Evolutionary conservation across 2,329 filamentous ascomycete species (phyloP).

Genomic region (Nemania sp.): DNA sequence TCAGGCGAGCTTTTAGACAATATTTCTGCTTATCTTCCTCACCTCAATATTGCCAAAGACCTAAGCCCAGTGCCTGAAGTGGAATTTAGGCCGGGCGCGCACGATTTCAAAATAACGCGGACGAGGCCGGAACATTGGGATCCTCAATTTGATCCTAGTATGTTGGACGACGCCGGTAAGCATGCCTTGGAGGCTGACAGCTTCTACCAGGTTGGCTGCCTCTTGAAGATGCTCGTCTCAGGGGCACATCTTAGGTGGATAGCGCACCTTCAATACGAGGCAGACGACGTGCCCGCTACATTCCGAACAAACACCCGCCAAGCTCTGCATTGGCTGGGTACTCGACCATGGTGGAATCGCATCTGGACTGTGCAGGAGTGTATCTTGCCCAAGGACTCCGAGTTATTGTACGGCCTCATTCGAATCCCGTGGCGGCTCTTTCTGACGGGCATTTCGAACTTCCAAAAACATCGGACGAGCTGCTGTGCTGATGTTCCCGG

Average conservation of each 20-base stretch:
- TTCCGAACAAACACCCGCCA: conserved; percentile 20
- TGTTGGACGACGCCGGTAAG: conserved; percentile 5
- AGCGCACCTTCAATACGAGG: conserved; percentile 11
- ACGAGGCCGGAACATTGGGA: conserved; percentile 16
- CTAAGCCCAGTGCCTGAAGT: conserved; percentile 2
- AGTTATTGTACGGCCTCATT: conserved; percentile 13
- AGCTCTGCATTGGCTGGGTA: conserved; percentile 19
- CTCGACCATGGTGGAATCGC: conserved; percentile 16
- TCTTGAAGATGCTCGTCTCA: background rate
- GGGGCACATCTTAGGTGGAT: conserved; percentile 17
- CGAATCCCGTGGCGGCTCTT: conserved; percentile 15
- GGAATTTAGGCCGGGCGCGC: background rate
- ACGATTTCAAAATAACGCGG: conserved; percentile 10
- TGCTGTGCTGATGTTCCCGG: conserved; percentile 17
- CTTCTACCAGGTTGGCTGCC: conserved; percentile 15
- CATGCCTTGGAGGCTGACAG: conserved; percentile 13
- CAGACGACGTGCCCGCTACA: conserved; percentile 5
- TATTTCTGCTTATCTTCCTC: conserved; percentile 3
- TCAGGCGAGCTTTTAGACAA: background rate
- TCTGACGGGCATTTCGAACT: conserved; percentile 17
- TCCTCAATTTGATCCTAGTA: background rate
- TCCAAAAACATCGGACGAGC: conserved; percentile 19
- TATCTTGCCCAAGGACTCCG: conserved; percentile 12
- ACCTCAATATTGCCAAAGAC: background rate
- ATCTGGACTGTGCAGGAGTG: conserved; percentile 24